Evolutionary conservation across 177 flowering plant genomes (phyloP).

Genomic region (Vitis hybrid): DNA sequence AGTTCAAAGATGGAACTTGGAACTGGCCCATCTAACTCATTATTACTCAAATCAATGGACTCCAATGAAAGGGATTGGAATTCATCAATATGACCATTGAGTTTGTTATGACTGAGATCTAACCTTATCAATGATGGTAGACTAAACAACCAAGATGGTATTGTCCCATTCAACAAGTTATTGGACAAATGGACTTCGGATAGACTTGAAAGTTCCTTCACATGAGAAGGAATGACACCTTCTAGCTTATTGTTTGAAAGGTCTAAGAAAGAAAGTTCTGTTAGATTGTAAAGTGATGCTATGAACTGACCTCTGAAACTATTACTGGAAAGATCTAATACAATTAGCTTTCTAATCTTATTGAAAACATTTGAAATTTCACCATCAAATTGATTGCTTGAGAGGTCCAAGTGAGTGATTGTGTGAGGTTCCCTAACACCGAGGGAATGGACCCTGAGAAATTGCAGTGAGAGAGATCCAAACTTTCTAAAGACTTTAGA

Average conservation of each 20-base stretch:
- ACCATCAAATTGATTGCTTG: conserved; percentile 8
- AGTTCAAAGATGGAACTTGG: conserved; percentile 2
- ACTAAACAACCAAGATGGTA: conserved; percentile 17
- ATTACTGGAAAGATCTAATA: not conserved
- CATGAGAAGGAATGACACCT: no score
- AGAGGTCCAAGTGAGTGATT: conserved; percentile 6
- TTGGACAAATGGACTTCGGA: no score
- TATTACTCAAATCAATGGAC: not conserved
- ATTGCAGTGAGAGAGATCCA: not conserved
- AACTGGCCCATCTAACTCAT: conserved; percentile 1
- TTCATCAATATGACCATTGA: conserved; percentile 3
- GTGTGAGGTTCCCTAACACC: conserved; percentile 11
- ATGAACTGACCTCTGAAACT: no score
- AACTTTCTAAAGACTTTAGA: not conserved
- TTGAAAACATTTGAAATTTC: not conserved
- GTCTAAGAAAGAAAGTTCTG: no score
- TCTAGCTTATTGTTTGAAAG: no score
- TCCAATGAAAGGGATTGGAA: not conserved
- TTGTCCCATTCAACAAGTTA: not conserved
- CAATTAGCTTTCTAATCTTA: no score
- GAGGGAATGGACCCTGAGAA: conserved; percentile 19
- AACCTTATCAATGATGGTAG: conserved; percentile 3
- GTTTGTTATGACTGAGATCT: not conserved
- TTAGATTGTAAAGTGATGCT: no score
- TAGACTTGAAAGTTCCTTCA: no score